These are phyloP conservation scores for Amborella trichopoda DNA, from an alignment of 164 flowering plant species.

Conservation along the genomic window DNA sequence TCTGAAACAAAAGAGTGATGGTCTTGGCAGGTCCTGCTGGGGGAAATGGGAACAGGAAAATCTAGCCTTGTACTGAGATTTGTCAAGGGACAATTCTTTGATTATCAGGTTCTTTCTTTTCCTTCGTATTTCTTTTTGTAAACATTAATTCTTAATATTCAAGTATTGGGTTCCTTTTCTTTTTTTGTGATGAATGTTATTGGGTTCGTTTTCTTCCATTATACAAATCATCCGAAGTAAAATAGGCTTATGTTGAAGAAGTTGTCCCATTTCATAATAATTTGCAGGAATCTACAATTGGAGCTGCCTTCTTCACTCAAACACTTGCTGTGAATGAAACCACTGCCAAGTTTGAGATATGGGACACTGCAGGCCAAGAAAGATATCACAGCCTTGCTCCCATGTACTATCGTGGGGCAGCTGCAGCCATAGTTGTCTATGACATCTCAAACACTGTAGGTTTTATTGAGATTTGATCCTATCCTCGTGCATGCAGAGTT, in stretches of 20 bases:
- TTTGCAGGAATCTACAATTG: conserved; percentile 1
- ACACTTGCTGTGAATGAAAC: background rate
- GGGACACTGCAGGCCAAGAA: conserved; percentile 3
- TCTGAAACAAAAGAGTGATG: no score
- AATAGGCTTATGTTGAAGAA: no score
- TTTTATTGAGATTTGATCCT: background rate
- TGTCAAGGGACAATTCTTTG: conserved; percentile 1
- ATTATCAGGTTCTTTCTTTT: conserved; percentile 2
- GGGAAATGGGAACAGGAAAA: conserved; percentile 3
- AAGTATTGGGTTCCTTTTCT: no score
- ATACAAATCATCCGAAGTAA: no score
- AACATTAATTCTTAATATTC: no score
- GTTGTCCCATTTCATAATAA: no score
- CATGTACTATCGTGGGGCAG: conserved; percentile 2
- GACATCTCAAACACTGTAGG: conserved; percentile 1
- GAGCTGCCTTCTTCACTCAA: background rate
- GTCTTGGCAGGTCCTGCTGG: conserved; percentile 2
- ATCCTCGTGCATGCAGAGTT: background rate
- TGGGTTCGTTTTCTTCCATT: no score
- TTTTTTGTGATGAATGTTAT: no score
- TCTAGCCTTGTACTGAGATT: conserved; percentile 2
- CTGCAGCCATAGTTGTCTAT: background rate
- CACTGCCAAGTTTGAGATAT: background rate
- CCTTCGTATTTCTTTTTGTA: no score
- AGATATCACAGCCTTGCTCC: conserved; percentile 1